Conservation (phyloP, 352 stramenopile species). For the Phytophthora crassamura region DNA sequence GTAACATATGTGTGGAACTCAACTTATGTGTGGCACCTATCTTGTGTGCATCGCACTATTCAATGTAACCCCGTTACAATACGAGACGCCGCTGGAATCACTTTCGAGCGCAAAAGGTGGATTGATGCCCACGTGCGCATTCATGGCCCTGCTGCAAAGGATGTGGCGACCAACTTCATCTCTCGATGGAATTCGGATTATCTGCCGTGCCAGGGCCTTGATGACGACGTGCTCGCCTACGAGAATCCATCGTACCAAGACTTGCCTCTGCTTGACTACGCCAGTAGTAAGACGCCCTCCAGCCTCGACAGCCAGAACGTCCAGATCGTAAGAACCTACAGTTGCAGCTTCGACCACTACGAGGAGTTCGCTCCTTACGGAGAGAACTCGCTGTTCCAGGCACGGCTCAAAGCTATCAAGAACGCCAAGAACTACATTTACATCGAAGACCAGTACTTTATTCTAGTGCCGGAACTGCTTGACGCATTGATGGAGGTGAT, state of each 20-base stretch:
- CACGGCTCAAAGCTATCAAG: conserved; percentile 50
- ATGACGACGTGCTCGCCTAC: conserved; percentile 47
- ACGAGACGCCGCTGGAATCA: conserved; percentile 36
- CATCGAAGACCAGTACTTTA: conserved; percentile 29
- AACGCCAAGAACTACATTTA: conserved; percentile 43
- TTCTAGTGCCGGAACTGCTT: conserved; percentile 47
- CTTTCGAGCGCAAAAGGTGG: conserved; percentile 53
- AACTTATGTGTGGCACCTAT: too few relatives aligned
- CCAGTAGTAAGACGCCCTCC: conserved; percentile 2
- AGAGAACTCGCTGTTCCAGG: conserved; percentile 50
- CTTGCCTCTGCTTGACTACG: conserved; percentile 5
- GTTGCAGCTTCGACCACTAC: conserved; percentile 55
- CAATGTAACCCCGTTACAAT: conserved; percentile 49
- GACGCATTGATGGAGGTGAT: conserved; percentile 53
- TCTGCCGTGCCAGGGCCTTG: conserved; percentile 21
- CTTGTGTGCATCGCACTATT: too few relatives aligned
- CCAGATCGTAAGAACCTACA: conserved; percentile 59
- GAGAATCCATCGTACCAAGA: conserved; percentile 40
- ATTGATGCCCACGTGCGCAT: conserved; percentile 57
- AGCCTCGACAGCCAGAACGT: conserved; percentile 27
- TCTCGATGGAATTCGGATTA: conserved; percentile 53
- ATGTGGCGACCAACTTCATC: conserved; percentile 62
- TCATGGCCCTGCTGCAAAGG: conserved; percentile 44
- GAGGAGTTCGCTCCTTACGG: conserved; percentile 53
- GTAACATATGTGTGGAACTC: conserved; percentile 55